These are phyloP conservation scores for Cryphonectria naterciae DNA, from an alignment of 2,329 filamentous ascomycete species.

Conservation along the genomic window DNA sequence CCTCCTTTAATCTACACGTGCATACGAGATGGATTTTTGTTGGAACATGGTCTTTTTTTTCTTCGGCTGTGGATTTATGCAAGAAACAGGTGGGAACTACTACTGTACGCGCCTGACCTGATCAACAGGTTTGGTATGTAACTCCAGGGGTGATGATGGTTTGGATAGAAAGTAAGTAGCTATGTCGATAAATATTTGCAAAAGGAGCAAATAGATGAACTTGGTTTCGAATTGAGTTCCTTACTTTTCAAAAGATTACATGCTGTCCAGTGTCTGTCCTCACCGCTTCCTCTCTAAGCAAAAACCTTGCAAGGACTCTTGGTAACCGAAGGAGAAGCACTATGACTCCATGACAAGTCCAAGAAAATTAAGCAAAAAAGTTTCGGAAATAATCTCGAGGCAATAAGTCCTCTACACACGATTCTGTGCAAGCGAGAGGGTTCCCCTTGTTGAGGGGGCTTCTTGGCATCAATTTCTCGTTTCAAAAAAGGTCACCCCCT, in stretches of 20 bases:
- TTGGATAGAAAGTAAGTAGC: too few species aligned
- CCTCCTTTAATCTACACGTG: constrained; percentile 11
- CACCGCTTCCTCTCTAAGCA: background rate
- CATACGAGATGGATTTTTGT: background rate
- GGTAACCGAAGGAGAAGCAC: background rate
- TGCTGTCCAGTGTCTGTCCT: background rate
- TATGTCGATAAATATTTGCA: background rate
- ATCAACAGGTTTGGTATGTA: background rate
- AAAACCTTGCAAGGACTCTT: background rate
- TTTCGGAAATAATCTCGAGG: background rate
- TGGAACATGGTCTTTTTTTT: background rate
- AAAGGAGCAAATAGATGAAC: background rate
- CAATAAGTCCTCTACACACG: background rate
- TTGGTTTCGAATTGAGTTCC: too few species aligned
- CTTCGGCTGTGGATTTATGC: background rate
- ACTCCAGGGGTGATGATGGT: too few species aligned
- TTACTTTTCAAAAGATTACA: background rate
- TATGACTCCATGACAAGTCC: background rate
- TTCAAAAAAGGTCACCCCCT: background rate
- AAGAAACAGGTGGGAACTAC: background rate
- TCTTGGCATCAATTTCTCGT: constrained; percentile 3
- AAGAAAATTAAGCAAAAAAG: too few species aligned
- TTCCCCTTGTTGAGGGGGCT: background rate
- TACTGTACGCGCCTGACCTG: background rate
- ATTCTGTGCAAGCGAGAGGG: background rate